Evolutionary conservation across 2,329 filamentous ascomycete species (phyloP), one percentile per base, ranked within the genome.

Genomic region (Teratosphaeria epicoccoides): DNA sequence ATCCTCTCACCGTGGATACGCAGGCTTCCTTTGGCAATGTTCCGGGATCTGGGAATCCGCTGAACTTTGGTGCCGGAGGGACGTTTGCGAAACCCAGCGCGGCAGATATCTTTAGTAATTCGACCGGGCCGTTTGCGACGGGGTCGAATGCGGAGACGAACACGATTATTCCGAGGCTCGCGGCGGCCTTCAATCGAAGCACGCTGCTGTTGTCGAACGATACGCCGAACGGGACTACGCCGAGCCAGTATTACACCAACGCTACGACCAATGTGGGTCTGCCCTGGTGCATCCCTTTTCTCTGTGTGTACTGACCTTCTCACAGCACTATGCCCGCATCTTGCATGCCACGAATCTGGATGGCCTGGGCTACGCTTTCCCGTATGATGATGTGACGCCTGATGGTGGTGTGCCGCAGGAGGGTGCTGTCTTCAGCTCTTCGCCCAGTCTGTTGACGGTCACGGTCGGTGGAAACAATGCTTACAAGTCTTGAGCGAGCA

Each of bases 161-260:
- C 54, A 82, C 82, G 40, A 78, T 90, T 51, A 82, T 83, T 7
- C 85, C 88, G 0, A 76, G 87, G n/a, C 70, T 93, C 12, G 79
- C 84, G 0, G 87, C 87, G 1, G 85, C 84, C 0, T 80, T 91
- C 61, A 88, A 90, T 68, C 77, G 87, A 22, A 82, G 79, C 28
- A 90, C 84, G 10, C 68, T 93, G 54, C 68, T 86, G 47, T 63
- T 68, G 5, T 63, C 67, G 12, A 66, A 66, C 22, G 59, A 55
- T 60, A 55, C 69, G 58, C 63, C 73, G 58, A 52, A 74, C 50
- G 59, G 60, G 7, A 59, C 57, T 12, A 54, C 49, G 9, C 54
- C 63, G 23, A 33, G 46, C 17, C 61, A 65, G 55, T 67, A 66
- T 50, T 67, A 66, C 46, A 55, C 55, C 28, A 57, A 59, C 40